Evolutionary conservation across 2,329 filamentous ascomycete species (phyloP), one percentile per base, ranked within the genome.

Genomic region (Penicillium sp.): DNA sequence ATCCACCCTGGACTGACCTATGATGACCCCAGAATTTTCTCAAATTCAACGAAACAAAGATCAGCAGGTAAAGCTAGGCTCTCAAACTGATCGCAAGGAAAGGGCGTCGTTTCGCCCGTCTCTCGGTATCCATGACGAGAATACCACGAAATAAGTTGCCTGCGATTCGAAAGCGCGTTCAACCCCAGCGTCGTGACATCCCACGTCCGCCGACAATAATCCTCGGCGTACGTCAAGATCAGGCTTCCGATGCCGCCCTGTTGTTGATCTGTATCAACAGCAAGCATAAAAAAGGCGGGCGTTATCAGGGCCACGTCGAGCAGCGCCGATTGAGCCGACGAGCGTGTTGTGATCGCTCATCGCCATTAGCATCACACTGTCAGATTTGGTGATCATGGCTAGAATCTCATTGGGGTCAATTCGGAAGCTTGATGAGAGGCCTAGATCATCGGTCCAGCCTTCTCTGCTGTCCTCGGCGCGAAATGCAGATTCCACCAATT

Each of bases 401-500:
- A 60, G 16, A 2, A 71, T 55, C 5, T 67, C 59, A 2, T 64
- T 55, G 30, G 64, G 41, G n/a, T 57, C 42, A 23, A 68, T 47
- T 7, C 45, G 56, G 36, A 71, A 70, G 36, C 51, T 50, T 2
- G 60, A 55, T 2, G 60, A 59, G 32, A 71, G 65, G 4, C 66
- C 66, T 32, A 69, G 61, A 49, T 74, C 63, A 4, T 66, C 75
- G 0, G 71, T 70, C 72, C 72, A 75, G 53, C 63, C 56, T 50
- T 67, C 53, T 45, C 75, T 63, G 54, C 56, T 70, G 39, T 77
- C 76, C 3, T 70, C 64, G 41, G 74, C 66, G 32, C 73, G 74
- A 43, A 78, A 78, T 0, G 76, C 74, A 11, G 68, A 59, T 47
- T 78, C 65, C 1, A 77, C 69, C 1, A 78, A 66, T 14, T 67